Base-by-base conservation (phyloP, 129 eudicot species). In the Oenanthe sinensis region DNA sequence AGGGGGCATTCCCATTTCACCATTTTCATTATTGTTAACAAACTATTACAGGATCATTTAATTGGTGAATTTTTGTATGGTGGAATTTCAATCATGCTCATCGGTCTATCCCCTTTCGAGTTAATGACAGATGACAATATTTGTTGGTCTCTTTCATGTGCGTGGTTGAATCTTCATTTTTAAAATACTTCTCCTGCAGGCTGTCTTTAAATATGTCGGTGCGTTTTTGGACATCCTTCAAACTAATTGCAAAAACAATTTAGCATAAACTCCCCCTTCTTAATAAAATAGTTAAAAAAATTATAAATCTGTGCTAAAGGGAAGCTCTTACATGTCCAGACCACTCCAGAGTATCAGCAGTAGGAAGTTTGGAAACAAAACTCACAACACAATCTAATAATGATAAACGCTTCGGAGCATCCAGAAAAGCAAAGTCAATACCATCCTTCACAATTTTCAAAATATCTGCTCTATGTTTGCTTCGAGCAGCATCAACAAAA, bases 331-430 rank as follows among this genome's bases (percentile, higher is more conserved):
- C 99, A 92, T 82, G 84, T 82, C 91, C 81, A n/a, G n/a, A n/a
- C n/a, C n/a, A n/a, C n/a, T n/a, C n/a, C n/a, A 80, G 60, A 50
- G 85, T 84, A 85, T 92, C 97, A 45, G 83, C 68, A 73, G 85
- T 76, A 3, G 88, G 89, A 84, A 92, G 97, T 74, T 89, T 92
- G 85, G 90, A 87, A 49, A 89, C 92, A 78, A 96, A 96, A 67
- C 63, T 86, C 58, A 89, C 84, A 84, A 92, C 88, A 75, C 91
- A 85, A 67, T 85, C 92, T 80, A 96, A 84, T 76, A 92, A 96
- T 20, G 93, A 87, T 78, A 96, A 78, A 40, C 81, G 91, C 68
- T 77, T 80, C 54, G 97, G 97, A 67, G 87, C 86, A 85, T 90
- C 84, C 43, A 47, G 45, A 79, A 96, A 96, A 48, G 99, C 97